These are phyloP conservation scores for Crithidia acanthocephali DNA, from an alignment of 208 protist genomes.

Conservation along the genomic window DNA sequence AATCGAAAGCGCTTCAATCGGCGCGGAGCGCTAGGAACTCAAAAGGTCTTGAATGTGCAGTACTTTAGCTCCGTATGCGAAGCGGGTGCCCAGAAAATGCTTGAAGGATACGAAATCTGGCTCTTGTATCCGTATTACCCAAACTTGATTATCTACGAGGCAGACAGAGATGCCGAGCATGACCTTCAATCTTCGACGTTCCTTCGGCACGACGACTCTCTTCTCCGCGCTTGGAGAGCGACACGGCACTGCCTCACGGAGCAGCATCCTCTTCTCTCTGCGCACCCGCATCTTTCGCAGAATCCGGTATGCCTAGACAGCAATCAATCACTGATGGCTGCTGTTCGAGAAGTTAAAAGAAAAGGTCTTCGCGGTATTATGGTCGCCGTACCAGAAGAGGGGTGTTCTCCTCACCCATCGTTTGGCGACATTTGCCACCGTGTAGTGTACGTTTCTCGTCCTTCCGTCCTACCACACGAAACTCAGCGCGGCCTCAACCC, in stretches of 20 bases:
- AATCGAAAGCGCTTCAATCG: slow-evolving; percentile 73
- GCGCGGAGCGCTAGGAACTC: slow-evolving; percentile 74
- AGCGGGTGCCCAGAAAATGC: background rate
- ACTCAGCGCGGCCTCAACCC: slow-evolving; percentile 75
- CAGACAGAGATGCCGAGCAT: background rate
- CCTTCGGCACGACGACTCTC: slow-evolving; percentile 43
- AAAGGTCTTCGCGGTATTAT: slow-evolving; percentile 56
- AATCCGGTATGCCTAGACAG: slow-evolving; percentile 63
- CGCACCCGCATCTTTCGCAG: slow-evolving; percentile 35
- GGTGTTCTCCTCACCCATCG: slow-evolving; percentile 49
- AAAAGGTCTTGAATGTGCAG: slow-evolving; percentile 50
- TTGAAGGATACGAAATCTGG: slow-evolving; percentile 65
- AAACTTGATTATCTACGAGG: slow-evolving; percentile 50
- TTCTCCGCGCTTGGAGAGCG: slow-evolving; percentile 40
- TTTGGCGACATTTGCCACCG: slow-evolving; percentile 33
- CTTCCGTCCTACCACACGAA: slow-evolving; percentile 31
- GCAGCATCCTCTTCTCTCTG: slow-evolving; percentile 44
- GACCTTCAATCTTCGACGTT: slow-evolving; percentile 29
- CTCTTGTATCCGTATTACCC: slow-evolving; percentile 84
- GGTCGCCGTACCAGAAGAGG: slow-evolving; percentile 72
- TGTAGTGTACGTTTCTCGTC: slow-evolving; percentile 51
- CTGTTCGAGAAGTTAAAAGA: slow-evolving; percentile 30
- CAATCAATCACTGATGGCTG: slow-evolving; percentile 25
- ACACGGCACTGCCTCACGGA: slow-evolving; percentile 39
- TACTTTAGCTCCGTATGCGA: slow-evolving; percentile 35